Conservation (phyloP, 148 eudicot genomes). For the Nepenthes gracilis region DNA sequence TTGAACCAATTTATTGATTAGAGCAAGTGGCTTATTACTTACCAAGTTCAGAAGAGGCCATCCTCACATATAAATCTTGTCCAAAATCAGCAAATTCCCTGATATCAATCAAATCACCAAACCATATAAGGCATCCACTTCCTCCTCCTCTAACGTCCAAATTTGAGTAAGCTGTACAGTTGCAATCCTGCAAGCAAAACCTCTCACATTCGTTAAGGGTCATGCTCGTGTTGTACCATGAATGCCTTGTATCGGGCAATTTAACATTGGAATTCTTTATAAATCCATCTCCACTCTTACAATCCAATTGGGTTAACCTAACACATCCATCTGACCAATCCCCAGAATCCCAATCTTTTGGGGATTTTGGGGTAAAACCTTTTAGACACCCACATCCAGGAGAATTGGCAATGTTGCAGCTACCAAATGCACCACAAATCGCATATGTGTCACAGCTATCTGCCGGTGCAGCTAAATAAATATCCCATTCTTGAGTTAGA, state of each 20-base stretch:
- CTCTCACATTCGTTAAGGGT: constrained; percentile 23
- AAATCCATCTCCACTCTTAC: constrained; percentile 31
- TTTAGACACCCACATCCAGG: constrained; percentile 36
- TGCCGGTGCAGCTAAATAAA: constrained; percentile 4
- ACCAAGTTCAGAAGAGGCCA: constrained; percentile 46
- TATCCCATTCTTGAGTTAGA: constrained; percentile 17
- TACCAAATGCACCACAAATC: constrained; percentile 38
- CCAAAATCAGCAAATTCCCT: constrained; percentile 18
- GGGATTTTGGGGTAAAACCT: constrained; percentile 29
- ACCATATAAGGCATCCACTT: constrained; percentile 58
- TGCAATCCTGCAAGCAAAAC: constrained; percentile 37
- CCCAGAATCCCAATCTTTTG: constrained; percentile 25
- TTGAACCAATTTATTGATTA: too few relatives aligned
- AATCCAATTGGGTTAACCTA: constrained; percentile 19
- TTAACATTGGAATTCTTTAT: constrained; percentile 16
- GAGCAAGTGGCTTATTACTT: not conserved
- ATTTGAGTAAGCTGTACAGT: constrained; percentile 43
- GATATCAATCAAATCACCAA: constrained; percentile 32
- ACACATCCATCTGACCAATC: constrained; percentile 43
- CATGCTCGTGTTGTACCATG: constrained; percentile 14
- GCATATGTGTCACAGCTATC: constrained; percentile 31
- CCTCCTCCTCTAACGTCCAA: constrained; percentile 5
- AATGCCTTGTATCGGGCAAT: constrained; percentile 30
- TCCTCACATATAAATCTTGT: constrained; percentile 32
- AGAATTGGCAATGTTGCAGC: constrained; percentile 19